Conservation (phyloP, 1,284 basidiomycete species). For the Trichosporon faecale region DNA sequence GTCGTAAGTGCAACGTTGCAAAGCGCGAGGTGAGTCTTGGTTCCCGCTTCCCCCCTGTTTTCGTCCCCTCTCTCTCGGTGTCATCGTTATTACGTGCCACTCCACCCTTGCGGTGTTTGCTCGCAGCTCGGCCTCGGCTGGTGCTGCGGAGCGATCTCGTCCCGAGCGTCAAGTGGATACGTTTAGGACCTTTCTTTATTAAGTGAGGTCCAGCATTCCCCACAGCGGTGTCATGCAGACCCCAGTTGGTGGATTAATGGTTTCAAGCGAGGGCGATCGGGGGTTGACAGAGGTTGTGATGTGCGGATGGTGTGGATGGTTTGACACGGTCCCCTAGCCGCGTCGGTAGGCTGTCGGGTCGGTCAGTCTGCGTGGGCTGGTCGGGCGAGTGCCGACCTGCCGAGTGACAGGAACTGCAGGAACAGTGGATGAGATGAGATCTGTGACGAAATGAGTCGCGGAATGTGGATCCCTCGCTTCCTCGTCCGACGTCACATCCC, state of each 20-base stretch:
- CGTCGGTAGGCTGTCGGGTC: too few species aligned
- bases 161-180: too few species aligned
- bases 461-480: slow-evolving; percentile 4
- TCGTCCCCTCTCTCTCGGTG: not conserved
- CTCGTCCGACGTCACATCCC: not conserved
- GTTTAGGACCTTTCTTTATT: too few species aligned
- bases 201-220: not conserved
- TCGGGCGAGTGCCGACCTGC: not conserved
- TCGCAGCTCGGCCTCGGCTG: too few species aligned
- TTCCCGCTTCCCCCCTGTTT: not conserved
- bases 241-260: not conserved
- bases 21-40: slow-evolving; percentile 40
- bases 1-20: slow-evolving; percentile 44
- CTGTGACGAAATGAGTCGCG: not conserved
- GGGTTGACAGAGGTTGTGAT: not conserved
- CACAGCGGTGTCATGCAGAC: too few species aligned
- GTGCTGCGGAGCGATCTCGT: not conserved
- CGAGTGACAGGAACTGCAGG: too few species aligned
- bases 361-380: too few species aligned
- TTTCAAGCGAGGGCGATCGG: not conserved
- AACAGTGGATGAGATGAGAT: not conserved
- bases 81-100: too few species aligned
- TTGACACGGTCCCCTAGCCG: not conserved
- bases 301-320: not conserved
- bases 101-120: too few species aligned